Percentiles rank a stretch among this genome's conserved stretches.
These are phyloP conservation scores for Triangularia verruculosa DNA, from an alignment of 2,329 filamentous ascomycete species.

Conservation along the genomic window DNA sequence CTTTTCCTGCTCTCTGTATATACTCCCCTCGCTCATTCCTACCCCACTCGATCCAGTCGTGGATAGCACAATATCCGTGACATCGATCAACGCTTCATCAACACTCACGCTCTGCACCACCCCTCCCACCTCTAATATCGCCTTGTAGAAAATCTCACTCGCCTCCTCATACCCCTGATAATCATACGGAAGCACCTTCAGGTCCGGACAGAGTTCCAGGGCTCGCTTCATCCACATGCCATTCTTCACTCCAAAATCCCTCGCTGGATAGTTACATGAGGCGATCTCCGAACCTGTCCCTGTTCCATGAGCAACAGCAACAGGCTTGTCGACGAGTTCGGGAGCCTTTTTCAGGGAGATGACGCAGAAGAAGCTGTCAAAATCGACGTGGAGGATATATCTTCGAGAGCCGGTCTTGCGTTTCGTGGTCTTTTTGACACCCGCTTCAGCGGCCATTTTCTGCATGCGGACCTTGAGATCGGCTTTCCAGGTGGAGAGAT, in stretches of 20 bases:
- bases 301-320: conserved; percentile 82
- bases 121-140: conserved; percentile 74
- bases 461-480: conserved; percentile 89
- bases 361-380: conserved; percentile 97
- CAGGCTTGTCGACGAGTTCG: conserved; percentile 72
- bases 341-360: conserved; percentile 79
- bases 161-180: conserved; percentile 93
- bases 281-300: conserved; percentile 91
- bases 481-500: conserved; percentile 94
- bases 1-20: conserved; percentile 74
- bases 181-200: conserved; percentile 92
- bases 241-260: conserved; percentile 84
- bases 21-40: conserved; percentile 62
- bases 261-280: conserved; percentile 92
- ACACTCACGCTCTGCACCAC: conserved; percentile 94
- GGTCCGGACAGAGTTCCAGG: conserved; percentile 73
- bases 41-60: conserved; percentile 64
- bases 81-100: conserved; percentile 88
- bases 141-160: conserved; percentile 82
- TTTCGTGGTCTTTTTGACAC: conserved; percentile 40
- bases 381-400: conserved; percentile 94
- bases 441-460: conserved; percentile 69
- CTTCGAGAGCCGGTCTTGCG: conserved; percentile 62
- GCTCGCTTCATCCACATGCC: conserved; percentile 99
- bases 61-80: conserved; percentile 66